phyloP scores from a whole-genome alignment of 768 basidiomycete genomes.

The Pisolithus marmoratus region DNA sequence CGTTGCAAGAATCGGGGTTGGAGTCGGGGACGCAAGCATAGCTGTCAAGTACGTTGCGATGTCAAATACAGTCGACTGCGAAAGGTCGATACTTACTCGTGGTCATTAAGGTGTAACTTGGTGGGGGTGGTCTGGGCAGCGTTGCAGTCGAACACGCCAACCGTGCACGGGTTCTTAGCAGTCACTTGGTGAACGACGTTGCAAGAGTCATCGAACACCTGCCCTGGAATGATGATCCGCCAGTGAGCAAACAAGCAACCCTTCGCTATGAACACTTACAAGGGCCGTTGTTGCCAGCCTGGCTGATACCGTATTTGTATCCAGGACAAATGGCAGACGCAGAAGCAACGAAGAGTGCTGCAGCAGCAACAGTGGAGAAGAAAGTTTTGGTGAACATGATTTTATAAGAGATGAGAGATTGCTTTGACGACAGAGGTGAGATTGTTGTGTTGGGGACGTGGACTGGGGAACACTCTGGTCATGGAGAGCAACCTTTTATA shows the following conservation, averaged over 20 bases:
- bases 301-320: constrained; percentile 22
- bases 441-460: too few relatives aligned
- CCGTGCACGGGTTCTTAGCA: constrained; percentile 27
- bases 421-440: too few relatives aligned
- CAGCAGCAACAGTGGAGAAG: not conserved
- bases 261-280: constrained; percentile 15
- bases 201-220: constrained; percentile 26
- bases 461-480: too few relatives aligned
- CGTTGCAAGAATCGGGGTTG: constrained; percentile 21
- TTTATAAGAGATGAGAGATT: too few relatives aligned
- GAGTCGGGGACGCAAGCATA: constrained; percentile 24
- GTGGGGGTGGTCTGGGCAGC: constrained; percentile 23
- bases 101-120: constrained; percentile 6
- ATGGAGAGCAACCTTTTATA: too few relatives aligned
- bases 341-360: constrained; percentile 4
- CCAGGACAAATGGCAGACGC: constrained; percentile 22
- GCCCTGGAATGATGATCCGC: constrained; percentile 13
- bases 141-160: constrained; percentile 27
- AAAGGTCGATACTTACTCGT: not conserved
- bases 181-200: constrained; percentile 22
- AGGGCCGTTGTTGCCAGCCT: constrained; percentile 14
- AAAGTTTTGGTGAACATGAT: not conserved
- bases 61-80: not conserved
- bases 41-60: constrained; percentile 8
- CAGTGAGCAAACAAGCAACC: not conserved